phyloP scores from a whole-genome alignment of 2,329 filamentous ascomycete species.

The Monilinia fructigena region DNA sequence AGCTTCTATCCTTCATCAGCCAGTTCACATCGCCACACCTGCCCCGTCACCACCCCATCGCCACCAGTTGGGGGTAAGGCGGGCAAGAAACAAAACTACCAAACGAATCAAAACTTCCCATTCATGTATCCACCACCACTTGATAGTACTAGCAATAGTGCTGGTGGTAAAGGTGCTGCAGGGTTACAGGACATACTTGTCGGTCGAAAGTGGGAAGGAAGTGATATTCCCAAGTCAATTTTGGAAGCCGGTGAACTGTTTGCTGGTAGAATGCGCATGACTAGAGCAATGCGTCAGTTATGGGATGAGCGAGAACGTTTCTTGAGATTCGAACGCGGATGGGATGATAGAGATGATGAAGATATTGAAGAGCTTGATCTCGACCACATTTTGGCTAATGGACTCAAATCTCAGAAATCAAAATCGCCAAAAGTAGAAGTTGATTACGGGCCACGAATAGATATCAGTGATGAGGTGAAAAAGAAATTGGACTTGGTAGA shows the following conservation, averaged over 20 bases:
- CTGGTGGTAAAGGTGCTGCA: conserved; percentile 83
- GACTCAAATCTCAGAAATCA: conserved; percentile 44
- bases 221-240: conserved; percentile 90
- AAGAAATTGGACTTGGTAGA: conserved; percentile 73
- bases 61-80: conserved; percentile 84
- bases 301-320: conserved; percentile 94
- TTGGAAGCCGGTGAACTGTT: conserved; percentile 93
- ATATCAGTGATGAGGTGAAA: conserved; percentile 55
- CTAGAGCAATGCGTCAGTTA: conserved; percentile 83
- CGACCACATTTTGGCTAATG: conserved; percentile 45
- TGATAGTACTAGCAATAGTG: conserved; percentile 82
- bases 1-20: conserved; percentile 86
- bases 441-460: conserved; percentile 52
- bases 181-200: conserved; percentile 77
- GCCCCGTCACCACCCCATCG: conserved; percentile 94
- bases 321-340: conserved; percentile 88
- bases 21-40: conserved; percentile 97
- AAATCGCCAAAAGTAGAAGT: conserved; percentile 44
- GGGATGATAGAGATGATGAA: conserved; percentile 55
- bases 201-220: conserved; percentile 86
- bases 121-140: conserved; percentile 96
- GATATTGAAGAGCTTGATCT: conserved; percentile 45
- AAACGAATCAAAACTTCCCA: conserved; percentile 97
- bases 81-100: conserved; percentile 98
- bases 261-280: conserved; percentile 85